Base-by-base conservation (phyloP, 441 rosid genomes). In the Adansonia rubrostipa region DNA sequence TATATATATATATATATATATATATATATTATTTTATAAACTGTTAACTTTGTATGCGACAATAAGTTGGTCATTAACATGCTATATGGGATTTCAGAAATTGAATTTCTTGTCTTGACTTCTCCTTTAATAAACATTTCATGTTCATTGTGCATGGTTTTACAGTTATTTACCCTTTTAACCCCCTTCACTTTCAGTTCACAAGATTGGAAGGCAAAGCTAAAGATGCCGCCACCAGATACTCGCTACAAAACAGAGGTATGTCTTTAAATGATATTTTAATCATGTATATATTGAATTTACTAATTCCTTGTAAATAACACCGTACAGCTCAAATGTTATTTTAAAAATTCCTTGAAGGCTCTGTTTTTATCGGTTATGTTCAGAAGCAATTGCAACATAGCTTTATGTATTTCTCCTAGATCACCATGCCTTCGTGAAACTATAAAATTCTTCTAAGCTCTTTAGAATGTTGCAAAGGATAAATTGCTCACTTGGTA, bases 161-260 rank as follows among this genome's bases (percentile, higher is more conserved):
- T 22, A 48, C 20, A 6, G 9, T 70, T 50, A 50, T 70, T 50
- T 48, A 70, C 56, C 42, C 0, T 47, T 66, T 54, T 54, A n/a
- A 5, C 1, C 7, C 7, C 36, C 47, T 14, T 24, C 72, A 78
- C 28, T 19, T 67, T 57, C 82, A 96, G 99, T 78, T 89, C 91
- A 42, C 94, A 89, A 77, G 98, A 96, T 84, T 96, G 99, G 99
- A 96, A 96, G 85, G 93, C 96, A 20, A 86, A 88, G 77, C 82
- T 96, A 75, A 92, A 85, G 83, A 77, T 93, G 4, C 98, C 99
- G 24, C 88, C 97, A 36, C 78, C 95, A 36, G 98, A 96, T 84
- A 88, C 98, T 0, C 95, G 99, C 54, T 92, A 87, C 79, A 88
- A 10, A 83, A 96, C 98, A 45, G 94, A 94, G 95, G 99, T 85